phyloP scores from a whole-genome alignment of 1,284 basidiomycete genomes.

The Xanthoconium separans region DNA sequence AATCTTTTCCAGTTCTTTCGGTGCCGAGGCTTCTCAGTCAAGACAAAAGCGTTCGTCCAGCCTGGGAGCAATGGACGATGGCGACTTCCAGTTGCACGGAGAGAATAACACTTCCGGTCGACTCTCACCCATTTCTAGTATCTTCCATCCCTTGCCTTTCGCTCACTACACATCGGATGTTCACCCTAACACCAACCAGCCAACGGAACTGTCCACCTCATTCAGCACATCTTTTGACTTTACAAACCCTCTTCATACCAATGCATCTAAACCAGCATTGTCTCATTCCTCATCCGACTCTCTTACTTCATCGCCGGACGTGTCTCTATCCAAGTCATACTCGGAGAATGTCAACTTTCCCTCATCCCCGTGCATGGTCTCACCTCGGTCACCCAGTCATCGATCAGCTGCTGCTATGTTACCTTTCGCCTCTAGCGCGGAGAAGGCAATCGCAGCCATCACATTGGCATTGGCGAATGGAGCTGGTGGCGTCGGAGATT shows the following conservation, averaged over 20 bases:
- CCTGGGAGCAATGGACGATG: slow-evolving; percentile 40
- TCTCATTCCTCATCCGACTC: slow-evolving; percentile 33
- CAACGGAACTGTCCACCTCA: slow-evolving; percentile 24
- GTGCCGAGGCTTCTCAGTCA: slow-evolving; percentile 19
- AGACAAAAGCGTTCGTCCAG: slow-evolving; percentile 44
- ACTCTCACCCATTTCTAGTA: slow-evolving; percentile 27
- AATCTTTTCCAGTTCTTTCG: slow-evolving; percentile 45
- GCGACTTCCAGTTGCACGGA: slow-evolving; percentile 16
- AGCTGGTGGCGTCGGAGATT: slow-evolving; percentile 66
- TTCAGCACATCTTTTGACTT: slow-evolving; percentile 31
- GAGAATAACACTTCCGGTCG: slow-evolving; percentile 16
- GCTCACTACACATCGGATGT: slow-evolving; percentile 12
- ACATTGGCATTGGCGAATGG: slow-evolving; percentile 66
- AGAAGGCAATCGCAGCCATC: slow-evolving; percentile 63
- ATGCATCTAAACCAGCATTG: slow-evolving; percentile 19
- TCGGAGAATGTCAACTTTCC: slow-evolving; percentile 5
- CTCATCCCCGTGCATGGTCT: slow-evolving; percentile 8
- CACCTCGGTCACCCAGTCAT: slow-evolving; percentile 13
- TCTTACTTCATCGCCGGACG: slow-evolving; percentile 37
- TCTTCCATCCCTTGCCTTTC: slow-evolving; percentile 15
- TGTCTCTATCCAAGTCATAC: slow-evolving; percentile 23
- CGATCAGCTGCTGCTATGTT: slow-evolving; percentile 8
- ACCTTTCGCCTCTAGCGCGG: slow-evolving; percentile 42
- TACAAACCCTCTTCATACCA: slow-evolving; percentile 23
- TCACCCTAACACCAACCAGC: slow-evolving; percentile 11